Evolutionary conservation across 1,139 yeast genomes (phyloP).

Genomic region (Candida sanyaensis): DNA sequence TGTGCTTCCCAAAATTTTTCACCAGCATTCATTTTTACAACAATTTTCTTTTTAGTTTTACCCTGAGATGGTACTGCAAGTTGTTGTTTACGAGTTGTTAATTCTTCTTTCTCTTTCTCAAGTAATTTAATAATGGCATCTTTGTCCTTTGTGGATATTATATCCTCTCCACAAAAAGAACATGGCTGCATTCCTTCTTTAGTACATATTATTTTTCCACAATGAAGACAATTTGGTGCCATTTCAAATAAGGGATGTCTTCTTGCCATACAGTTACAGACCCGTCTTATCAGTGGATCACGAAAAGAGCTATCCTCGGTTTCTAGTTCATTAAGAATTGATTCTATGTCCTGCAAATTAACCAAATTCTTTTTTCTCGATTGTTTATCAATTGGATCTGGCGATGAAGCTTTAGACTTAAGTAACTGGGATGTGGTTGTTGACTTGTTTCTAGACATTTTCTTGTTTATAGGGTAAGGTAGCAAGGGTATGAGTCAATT

Average conservation of each 20-base stretch:
- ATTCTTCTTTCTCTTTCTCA: slow-evolving; percentile 42
- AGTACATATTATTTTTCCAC: slow-evolving; percentile 91
- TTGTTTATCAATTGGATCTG: slow-evolving; percentile 21
- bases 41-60: slow-evolving; percentile 38
- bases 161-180: slow-evolving; percentile 71
- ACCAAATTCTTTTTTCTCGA: slow-evolving; percentile 42
- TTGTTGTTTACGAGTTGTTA: slow-evolving; percentile 12
- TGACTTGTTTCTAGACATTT: slow-evolving; percentile 19
- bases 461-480: not conserved
- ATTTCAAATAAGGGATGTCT: slow-evolving; percentile 85
- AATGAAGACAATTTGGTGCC: slow-evolving; percentile 90
- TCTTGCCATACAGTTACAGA: slow-evolving; percentile 82
- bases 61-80: slow-evolving; percentile 17
- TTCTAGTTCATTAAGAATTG: slow-evolving; percentile 39
- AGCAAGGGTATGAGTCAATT: not conserved
- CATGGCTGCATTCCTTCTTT: slow-evolving; percentile 93
- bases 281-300: slow-evolving; percentile 19
- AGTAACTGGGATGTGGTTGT: slow-evolving; percentile 42
- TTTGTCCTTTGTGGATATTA: slow-evolving; percentile 63
- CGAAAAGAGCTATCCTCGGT: slow-evolving; percentile 17
- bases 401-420: slow-evolving; percentile 24
- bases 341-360: slow-evolving; percentile 60
- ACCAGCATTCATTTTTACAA: slow-evolving; percentile 56
- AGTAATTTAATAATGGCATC: slow-evolving; percentile 57
- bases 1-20: slow-evolving; percentile 71